A percentile compares a stretch with the other conserved stretches of the same genome.
phyloP scores from a whole-genome alignment of 164 flowering plant species.

The Sextonia rubra region DNA sequence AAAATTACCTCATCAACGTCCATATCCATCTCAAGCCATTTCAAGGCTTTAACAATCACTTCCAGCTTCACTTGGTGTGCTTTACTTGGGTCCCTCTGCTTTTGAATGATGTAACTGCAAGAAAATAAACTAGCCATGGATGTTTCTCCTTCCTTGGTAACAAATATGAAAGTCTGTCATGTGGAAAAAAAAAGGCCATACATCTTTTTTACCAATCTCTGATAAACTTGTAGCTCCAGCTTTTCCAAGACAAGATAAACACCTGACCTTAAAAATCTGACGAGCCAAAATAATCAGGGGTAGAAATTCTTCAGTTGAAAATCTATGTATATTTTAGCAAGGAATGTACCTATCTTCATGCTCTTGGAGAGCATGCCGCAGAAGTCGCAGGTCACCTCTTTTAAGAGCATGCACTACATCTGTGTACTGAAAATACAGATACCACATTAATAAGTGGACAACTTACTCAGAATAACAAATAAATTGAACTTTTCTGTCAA shows the following conservation, averaged over 20 bases:
- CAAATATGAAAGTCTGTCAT: not conserved
- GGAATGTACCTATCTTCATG: conserved; percentile 70
- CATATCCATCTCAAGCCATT: conserved; percentile 95
- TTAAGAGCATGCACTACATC: conserved; percentile 65
- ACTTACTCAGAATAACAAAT: not conserved
- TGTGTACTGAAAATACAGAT: conserved; percentile 43
- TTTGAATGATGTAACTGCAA: conserved; percentile 80
- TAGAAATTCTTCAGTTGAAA: not conserved
- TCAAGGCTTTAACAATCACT: conserved; percentile 79
- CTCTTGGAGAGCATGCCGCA: conserved; percentile 77
- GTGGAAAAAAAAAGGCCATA: conserved; percentile 25
- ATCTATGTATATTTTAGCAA: not conserved
- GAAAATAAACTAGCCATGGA: not conserved
- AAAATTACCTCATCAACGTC: conserved; percentile 83
- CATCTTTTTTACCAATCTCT: conserved; percentile 92
- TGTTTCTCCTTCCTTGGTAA: not conserved
- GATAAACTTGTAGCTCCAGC: conserved; percentile 97
- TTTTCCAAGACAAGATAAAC: conserved; percentile 96
- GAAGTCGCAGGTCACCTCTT: conserved; percentile 93
- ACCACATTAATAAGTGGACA: not conserved
- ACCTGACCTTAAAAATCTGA: conserved; percentile 92
- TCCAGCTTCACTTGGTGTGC: conserved; percentile 96
- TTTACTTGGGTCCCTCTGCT: conserved; percentile 77
- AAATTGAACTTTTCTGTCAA: not conserved
- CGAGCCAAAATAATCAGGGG: not conserved